Evolutionary conservation across 2,329 filamentous ascomycete species (phyloP).

Genomic region (Bipolaris cookei): DNA sequence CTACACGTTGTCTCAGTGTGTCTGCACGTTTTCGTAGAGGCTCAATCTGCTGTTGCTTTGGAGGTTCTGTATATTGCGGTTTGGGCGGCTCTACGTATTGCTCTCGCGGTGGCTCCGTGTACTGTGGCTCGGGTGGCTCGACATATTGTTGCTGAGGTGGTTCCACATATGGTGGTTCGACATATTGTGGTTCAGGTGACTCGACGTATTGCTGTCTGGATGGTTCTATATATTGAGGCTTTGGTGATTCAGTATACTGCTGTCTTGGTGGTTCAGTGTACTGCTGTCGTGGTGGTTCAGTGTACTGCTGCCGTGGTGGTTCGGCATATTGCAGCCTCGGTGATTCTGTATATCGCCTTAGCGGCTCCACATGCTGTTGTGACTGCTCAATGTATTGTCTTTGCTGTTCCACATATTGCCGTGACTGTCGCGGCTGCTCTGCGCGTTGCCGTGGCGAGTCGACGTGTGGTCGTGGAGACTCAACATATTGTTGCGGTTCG

Average conservation of each 20-base stretch:
- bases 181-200: background rate
- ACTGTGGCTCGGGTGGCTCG: background rate
- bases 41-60: slow-evolving; percentile 10
- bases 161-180: background rate
- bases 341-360: slow-evolving; percentile 9
- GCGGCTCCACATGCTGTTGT: slow-evolving; percentile 8
- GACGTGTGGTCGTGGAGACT: slow-evolving; percentile 2
- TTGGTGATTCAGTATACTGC: background rate
- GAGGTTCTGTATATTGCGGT: slow-evolving; percentile 5
- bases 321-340: slow-evolving; percentile 7
- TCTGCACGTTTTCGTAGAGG: slow-evolving; percentile 9
- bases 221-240: background rate
- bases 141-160: background rate
- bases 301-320: slow-evolving; percentile 5
- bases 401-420: slow-evolving; percentile 9
- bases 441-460: slow-evolving; percentile 6
- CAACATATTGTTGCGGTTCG: background rate
- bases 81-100: background rate
- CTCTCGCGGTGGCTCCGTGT: background rate
- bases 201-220: background rate
- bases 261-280: too few relatives aligned
- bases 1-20: slow-evolving; percentile 11
- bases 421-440: slow-evolving; percentile 1
- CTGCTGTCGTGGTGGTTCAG: slow-evolving; percentile 2
- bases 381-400: slow-evolving; percentile 10